A percentile compares a stretch with the other conserved stretches of the same genome.
Evolutionary conservation across 371 early-diverging fungal species (phyloP).

Genomic region (Choanephora cucurbitarum): DNA sequence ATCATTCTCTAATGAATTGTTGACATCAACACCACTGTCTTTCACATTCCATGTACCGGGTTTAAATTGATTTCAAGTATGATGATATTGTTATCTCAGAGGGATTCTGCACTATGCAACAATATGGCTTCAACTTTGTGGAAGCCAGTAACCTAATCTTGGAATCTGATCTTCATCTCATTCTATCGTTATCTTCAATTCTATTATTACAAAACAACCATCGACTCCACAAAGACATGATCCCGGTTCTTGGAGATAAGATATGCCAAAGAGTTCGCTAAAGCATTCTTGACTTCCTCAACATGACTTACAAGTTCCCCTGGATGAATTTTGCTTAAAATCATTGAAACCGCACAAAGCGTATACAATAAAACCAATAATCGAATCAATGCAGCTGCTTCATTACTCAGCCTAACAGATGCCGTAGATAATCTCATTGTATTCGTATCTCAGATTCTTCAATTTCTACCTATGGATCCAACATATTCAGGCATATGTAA

Average conservation of each 20-base stretch:
- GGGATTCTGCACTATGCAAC: too few relatives aligned
- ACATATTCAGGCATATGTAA: constrained; percentile 4
- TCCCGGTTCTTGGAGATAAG: constrained; percentile 20
- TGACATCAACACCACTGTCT: too few relatives aligned
- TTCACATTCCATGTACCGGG: too few relatives aligned
- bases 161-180: constrained; percentile 21
- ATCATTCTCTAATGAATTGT: too few relatives aligned
- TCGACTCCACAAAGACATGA: constrained; percentile 21
- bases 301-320: constrained; percentile 16
- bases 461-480: constrained; percentile 9
- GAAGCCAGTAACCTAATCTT: constrained; percentile 13
- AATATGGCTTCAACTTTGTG: constrained; percentile 19
- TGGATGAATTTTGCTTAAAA: too few relatives aligned
- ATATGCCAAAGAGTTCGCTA: constrained; percentile 17
- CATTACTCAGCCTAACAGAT: too few relatives aligned
- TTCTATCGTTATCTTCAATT: constrained; percentile 23
- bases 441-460: neutral
- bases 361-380: too few relatives aligned
- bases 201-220: constrained; percentile 25
- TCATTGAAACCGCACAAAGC: too few relatives aligned
- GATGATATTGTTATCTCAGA: too few relatives aligned
- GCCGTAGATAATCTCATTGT: too few relatives aligned
- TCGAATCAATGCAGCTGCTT: too few relatives aligned
- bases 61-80: too few relatives aligned
- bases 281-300: constrained; percentile 17